phyloP scores from a whole-genome alignment of 1,139 yeast genomes.

The Oligophagozyma castellii region DNA sequence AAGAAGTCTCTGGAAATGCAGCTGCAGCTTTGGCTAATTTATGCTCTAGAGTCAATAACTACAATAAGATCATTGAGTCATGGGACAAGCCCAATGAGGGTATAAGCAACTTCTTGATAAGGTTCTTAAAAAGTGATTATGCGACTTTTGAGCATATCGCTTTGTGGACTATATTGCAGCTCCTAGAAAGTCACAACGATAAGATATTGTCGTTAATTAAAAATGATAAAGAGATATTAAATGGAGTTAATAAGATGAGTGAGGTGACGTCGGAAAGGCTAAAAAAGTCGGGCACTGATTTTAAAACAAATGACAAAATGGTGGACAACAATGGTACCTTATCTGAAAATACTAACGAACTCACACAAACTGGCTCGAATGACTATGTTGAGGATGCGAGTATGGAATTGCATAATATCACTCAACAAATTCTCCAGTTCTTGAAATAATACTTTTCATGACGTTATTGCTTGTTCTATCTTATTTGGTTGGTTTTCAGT shows the following conservation, averaged over 20 bases:
- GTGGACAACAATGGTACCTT: slow-evolving; percentile 4
- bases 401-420: slow-evolving; percentile 58
- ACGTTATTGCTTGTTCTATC: no score
- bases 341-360: slow-evolving; percentile 25
- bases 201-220: slow-evolving; percentile 55
- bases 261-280: slow-evolving; percentile 26
- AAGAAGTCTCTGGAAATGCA: slow-evolving; percentile 95
- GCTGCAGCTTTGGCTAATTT: slow-evolving; percentile 97
- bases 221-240: slow-evolving; percentile 42
- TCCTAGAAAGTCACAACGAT: slow-evolving; percentile 72
- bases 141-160: slow-evolving; percentile 98
- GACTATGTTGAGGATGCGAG: slow-evolving; percentile 43
- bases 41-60: slow-evolving; percentile 70
- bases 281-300: slow-evolving; percentile 16
- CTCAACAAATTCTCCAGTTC: slow-evolving; percentile 57
- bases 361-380: slow-evolving; percentile 12
- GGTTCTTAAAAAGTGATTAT: slow-evolving; percentile 73
- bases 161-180: slow-evolving; percentile 88
- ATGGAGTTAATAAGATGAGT: slow-evolving; percentile 41
- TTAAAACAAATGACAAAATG: slow-evolving; percentile 7
- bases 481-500: no score
- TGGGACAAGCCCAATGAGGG: slow-evolving; percentile 83
- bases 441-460: no score
- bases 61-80: slow-evolving; percentile 61
- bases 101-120: slow-evolving; percentile 65